phyloP scores from a whole-genome alignment of 1,284 basidiomycete species.

The Agroathelia rolfsii region DNA sequence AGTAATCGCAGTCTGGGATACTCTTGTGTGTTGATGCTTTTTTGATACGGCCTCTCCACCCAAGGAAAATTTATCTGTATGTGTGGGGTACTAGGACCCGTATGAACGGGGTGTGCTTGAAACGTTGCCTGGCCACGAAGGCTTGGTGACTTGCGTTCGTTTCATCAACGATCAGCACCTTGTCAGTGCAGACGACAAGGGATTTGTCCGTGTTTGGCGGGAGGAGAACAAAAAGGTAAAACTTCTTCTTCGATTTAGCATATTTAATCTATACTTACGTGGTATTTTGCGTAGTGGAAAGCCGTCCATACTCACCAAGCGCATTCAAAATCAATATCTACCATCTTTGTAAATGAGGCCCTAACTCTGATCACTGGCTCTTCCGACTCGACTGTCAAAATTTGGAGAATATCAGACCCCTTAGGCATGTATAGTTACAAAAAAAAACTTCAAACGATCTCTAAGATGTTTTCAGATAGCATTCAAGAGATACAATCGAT shows the following conservation, averaged over 20 bases:
- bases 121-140: slow-evolving; percentile 69
- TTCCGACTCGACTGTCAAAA: slow-evolving; percentile 68
- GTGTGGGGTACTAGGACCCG: slow-evolving; percentile 27
- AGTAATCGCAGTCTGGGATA: slow-evolving; percentile 72
- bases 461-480: slow-evolving; percentile 22
- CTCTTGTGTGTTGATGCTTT: slow-evolving; percentile 31
- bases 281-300: slow-evolving; percentile 39
- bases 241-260: slow-evolving; percentile 9
- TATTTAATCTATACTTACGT: slow-evolving; percentile 12
- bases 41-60: slow-evolving; percentile 6
- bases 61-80: slow-evolving; percentile 8
- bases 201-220: slow-evolving; percentile 48
- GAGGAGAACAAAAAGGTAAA: slow-evolving; percentile 16
- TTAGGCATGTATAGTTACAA: too few species aligned
- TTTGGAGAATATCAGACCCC: slow-evolving; percentile 58
- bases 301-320: slow-evolving; percentile 36
- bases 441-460: too few species aligned
- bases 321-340: slow-evolving; percentile 62
- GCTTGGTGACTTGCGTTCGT: slow-evolving; percentile 68
- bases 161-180: slow-evolving; percentile 44
- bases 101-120: slow-evolving; percentile 45
- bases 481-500: slow-evolving; percentile 51
- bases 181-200: slow-evolving; percentile 68
- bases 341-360: slow-evolving; percentile 39
- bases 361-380: slow-evolving; percentile 64